Conservation (phyloP, 106 monocot genomes). For the Apostasia ramifera region DNA sequence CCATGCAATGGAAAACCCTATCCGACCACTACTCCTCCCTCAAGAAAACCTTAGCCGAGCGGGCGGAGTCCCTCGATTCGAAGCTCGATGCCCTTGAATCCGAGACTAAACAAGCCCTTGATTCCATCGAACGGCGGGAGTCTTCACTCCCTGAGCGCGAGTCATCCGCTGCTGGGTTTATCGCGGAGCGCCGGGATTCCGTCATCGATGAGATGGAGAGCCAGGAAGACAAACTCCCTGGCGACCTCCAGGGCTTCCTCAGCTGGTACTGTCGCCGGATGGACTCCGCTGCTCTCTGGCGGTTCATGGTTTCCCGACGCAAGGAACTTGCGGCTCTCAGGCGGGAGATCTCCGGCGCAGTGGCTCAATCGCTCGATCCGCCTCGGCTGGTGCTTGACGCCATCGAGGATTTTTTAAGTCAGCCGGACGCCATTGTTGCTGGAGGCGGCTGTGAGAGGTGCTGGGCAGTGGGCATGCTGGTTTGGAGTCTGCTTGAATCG, state of each 20-base stretch:
- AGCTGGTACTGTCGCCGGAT: conserved; percentile 34
- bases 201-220: conserved; percentile 21
- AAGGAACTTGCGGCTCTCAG: conserved; percentile 23
- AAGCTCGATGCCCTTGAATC: conserved; percentile 16
- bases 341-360: conserved; percentile 26
- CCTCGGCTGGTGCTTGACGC: conserved; percentile 40
- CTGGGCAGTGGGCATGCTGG: conserved; percentile 41
- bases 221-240: not conserved
- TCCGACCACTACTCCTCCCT: conserved; percentile 41
- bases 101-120: conserved; percentile 19
- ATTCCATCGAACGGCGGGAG: conserved; percentile 22
- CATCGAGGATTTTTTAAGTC: conserved; percentile 21
- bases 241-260: conserved; percentile 17
- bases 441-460: conserved; percentile 2
- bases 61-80: conserved; percentile 31
- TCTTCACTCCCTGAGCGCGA: conserved; percentile 30
- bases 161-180: conserved; percentile 11
- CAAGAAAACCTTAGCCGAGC: conserved; percentile 27
- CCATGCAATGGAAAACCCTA: conserved; percentile 15
- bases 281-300: conserved; percentile 46
- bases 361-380: conserved; percentile 26
- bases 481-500: conserved; percentile 17
- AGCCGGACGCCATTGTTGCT: not conserved
- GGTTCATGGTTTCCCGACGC: conserved; percentile 18
- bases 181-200: conserved; percentile 12